Evolutionary conservation across 1,284 basidiomycete genomes (phyloP).

Genomic region (Ustilago esculenta): DNA sequence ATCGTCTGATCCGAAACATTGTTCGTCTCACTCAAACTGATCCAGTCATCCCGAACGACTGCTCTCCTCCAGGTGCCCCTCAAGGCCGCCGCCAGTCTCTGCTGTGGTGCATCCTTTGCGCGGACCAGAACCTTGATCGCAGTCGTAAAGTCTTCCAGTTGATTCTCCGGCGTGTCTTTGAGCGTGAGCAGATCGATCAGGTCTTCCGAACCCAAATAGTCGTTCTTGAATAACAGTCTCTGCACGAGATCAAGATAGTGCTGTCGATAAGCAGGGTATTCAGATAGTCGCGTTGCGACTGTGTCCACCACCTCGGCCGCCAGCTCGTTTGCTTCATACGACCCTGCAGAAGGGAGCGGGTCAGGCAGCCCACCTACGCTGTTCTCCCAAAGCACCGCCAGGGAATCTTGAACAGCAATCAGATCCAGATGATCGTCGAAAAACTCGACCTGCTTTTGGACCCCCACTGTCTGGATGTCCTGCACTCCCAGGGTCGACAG

Average conservation of each 20-base stretch:
- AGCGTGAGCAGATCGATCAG: conserved; percentile 71
- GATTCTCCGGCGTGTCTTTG: conserved; percentile 67
- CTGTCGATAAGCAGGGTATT: conserved; percentile 48
- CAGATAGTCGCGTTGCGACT: conserved; percentile 28
- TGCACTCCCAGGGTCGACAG: conserved; percentile 70
- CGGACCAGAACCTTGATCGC: conserved; percentile 69
- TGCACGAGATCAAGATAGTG: conserved; percentile 53
- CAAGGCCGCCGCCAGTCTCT: conserved; percentile 69
- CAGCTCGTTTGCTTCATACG: conserved; percentile 7
- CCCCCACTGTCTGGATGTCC: conserved; percentile 30
- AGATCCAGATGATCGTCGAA: conserved; percentile 71
- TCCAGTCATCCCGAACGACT: conserved; percentile 80
- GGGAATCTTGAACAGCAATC: conserved; percentile 71
- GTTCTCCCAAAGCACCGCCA: conserved; percentile 59
- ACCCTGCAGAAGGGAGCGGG: not conserved
- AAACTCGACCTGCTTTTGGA: conserved; percentile 65
- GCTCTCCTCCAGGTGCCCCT: conserved; percentile 84
- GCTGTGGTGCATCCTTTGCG: conserved; percentile 64
- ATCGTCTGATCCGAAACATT: conserved; percentile 46
- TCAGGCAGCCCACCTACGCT: conserved; percentile 25
- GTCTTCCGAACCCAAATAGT: conserved; percentile 69
- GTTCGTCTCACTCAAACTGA: conserved; percentile 42
- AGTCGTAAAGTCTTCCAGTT: conserved; percentile 68
- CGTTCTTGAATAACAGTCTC: conserved; percentile 63
- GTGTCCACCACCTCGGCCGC: conserved; percentile 30